Percentiles rank a stretch among this genome's conserved stretches.
phyloP scores from a whole-genome alignment of 1,284 basidiomycete genomes.

The Caloboletus firmus region DNA sequence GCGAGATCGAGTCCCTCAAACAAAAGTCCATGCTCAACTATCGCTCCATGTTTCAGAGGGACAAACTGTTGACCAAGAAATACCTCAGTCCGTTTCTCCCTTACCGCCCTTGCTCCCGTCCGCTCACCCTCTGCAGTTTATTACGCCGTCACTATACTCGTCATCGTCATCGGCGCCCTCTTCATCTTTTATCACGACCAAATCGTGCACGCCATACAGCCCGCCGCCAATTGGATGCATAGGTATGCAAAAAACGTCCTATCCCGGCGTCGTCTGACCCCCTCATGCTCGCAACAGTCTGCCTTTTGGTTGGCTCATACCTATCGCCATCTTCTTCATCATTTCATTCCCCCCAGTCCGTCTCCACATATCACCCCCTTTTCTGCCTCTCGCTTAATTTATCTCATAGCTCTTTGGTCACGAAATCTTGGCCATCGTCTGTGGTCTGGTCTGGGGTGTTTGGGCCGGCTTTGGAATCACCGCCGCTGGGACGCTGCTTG shows the following conservation, averaged over 20 bases:
- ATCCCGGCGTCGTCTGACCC: not conserved
- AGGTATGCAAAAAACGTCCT: constrained; percentile 40
- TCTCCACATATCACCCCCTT: not conserved
- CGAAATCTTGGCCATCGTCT: constrained; percentile 55
- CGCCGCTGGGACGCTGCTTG: constrained; percentile 48
- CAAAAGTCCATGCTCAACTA: constrained; percentile 45
- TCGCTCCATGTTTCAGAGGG: constrained; percentile 38
- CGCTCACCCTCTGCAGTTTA: constrained; percentile 45
- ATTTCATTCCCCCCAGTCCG: constrained; percentile 75
- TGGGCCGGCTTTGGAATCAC: constrained; percentile 51
- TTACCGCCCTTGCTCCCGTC: too few species aligned
- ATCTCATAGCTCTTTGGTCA: constrained; percentile 36
- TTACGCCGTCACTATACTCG: constrained; percentile 42
- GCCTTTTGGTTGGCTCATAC: constrained; percentile 73
- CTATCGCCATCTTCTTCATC: constrained; percentile 76
- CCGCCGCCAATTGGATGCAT: constrained; percentile 64
- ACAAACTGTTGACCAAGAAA: constrained; percentile 29
- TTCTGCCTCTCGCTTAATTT: not conserved
- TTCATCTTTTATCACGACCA: constrained; percentile 57
- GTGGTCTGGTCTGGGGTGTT: constrained; percentile 53
- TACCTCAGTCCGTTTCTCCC: constrained; percentile 43
- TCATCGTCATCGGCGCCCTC: constrained; percentile 52
- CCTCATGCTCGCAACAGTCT: constrained; percentile 32
- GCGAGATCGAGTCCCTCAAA: constrained; percentile 48
- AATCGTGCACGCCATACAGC: constrained; percentile 68